Evolutionary conservation across 2,329 filamentous ascomycete genomes (phyloP).

Genomic region (Graphiopsis chlorocephala): DNA sequence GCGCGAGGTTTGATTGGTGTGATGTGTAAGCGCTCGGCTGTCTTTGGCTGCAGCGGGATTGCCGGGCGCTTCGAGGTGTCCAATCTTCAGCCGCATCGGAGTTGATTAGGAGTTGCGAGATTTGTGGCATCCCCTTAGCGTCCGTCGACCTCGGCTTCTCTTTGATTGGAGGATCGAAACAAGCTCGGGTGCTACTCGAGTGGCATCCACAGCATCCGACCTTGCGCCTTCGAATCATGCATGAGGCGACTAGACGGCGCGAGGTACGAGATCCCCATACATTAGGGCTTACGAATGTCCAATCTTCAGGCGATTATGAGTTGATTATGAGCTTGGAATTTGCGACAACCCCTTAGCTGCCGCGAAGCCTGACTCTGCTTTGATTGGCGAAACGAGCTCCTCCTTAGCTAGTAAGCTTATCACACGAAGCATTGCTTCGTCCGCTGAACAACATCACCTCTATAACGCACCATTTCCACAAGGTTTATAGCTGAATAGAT

Average conservation of each 20-base stretch:
- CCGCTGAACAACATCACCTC: neutral
- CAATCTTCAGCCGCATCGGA: neutral
- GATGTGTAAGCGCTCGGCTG: conserved; percentile 6
- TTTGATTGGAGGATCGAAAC: neutral
- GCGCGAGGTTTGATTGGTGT: conserved; percentile 4
- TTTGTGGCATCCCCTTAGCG: neutral
- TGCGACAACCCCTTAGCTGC: neutral
- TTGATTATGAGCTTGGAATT: neutral
- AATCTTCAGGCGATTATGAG: neutral
- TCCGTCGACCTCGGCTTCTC: neutral
- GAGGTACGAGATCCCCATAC: no score
- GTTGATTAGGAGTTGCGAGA: neutral
- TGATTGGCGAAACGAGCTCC: neutral
- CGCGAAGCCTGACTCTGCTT: neutral
- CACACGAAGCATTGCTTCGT: neutral
- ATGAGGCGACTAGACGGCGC: no score
- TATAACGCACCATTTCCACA: neutral
- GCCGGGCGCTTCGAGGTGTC: conserved; percentile 10
- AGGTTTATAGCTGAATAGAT: neutral
- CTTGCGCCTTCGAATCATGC: no score
- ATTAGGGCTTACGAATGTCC: neutral
- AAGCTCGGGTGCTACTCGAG: neutral
- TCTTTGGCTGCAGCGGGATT: neutral
- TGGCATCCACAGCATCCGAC: neutral
- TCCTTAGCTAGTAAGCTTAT: neutral